These are phyloP conservation scores for Colletotrichum incanum DNA, from an alignment of 2,329 filamentous ascomycete species.

Conservation along the genomic window DNA sequence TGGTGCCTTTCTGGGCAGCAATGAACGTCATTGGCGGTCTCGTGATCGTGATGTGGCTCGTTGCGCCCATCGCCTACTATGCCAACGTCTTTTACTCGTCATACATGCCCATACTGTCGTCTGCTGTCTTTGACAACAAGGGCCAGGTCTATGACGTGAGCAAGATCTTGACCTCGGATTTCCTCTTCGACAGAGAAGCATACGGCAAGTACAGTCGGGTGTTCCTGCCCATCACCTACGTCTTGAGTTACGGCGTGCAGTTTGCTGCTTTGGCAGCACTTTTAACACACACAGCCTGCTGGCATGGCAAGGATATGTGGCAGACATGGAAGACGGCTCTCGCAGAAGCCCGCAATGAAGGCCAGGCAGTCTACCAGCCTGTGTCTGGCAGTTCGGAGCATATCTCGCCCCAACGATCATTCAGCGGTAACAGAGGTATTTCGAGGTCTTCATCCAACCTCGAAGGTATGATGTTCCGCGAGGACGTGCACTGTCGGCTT, in stretches of 20 bases:
- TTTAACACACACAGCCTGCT: slow-evolving; percentile 85
- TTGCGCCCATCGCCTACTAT: slow-evolving; percentile 87
- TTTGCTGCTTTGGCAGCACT: slow-evolving; percentile 87
- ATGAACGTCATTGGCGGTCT: slow-evolving; percentile 88
- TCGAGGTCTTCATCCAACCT: slow-evolving; percentile 58
- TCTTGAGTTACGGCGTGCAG: slow-evolving; percentile 88
- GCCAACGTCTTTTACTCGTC: slow-evolving; percentile 84
- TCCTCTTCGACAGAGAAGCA: slow-evolving; percentile 82
- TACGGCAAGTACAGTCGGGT: slow-evolving; percentile 88
- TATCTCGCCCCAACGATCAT: slow-evolving; percentile 29
- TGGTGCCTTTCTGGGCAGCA: slow-evolving; percentile 89
- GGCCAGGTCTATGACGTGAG: slow-evolving; percentile 86
- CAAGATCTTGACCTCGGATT: slow-evolving; percentile 83
- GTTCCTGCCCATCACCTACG: slow-evolving; percentile 89
- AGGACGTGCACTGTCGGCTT: slow-evolving; percentile 87
- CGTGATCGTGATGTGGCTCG: slow-evolving; percentile 87
- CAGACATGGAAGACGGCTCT: slow-evolving; percentile 81
- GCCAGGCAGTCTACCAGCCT: slow-evolving; percentile 68
- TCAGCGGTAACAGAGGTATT: slow-evolving; percentile 45
- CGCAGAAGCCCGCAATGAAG: slow-evolving; percentile 71
- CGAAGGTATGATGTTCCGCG: slow-evolving; percentile 75
- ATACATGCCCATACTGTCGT: slow-evolving; percentile 89
- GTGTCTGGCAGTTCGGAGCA: slow-evolving; percentile 52
- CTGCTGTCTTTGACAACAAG: slow-evolving; percentile 88
- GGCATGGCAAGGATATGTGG: slow-evolving; percentile 89